Percentiles rank a stretch among this genome's conserved stretches.
Evolutionary conservation across 192 early-diverging fungal genomes (phyloP).

Genomic region (Globomyces pollinis-pini): DNA sequence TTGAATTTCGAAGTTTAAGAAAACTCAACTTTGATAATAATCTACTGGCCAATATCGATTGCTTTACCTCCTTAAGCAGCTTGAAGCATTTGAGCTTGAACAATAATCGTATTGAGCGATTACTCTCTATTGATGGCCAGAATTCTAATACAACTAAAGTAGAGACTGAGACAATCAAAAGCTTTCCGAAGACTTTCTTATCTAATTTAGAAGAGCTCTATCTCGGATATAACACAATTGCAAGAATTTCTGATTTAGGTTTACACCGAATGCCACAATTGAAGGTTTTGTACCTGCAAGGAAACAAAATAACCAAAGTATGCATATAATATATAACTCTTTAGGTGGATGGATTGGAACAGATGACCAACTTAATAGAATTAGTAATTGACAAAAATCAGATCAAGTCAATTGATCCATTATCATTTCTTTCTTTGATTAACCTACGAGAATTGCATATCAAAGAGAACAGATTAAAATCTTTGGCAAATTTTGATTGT

Average conservation of each 20-base stretch:
- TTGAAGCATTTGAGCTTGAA: slow-evolving; percentile 42
- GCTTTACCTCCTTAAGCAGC: slow-evolving; percentile 31
- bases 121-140: slow-evolving; percentile 30
- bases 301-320: slow-evolving; percentile 49
- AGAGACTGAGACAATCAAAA: not conserved
- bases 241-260: slow-evolving; percentile 44
- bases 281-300: slow-evolving; percentile 42
- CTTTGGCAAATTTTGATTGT: slow-evolving; percentile 47
- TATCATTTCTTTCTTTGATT: slow-evolving; percentile 41
- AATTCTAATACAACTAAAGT: not conserved
- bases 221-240: slow-evolving; percentile 45
- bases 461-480: slow-evolving; percentile 52
- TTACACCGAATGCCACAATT: slow-evolving; percentile 39
- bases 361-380: slow-evolving; percentile 44
- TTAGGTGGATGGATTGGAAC: slow-evolving; percentile 52
- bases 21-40: slow-evolving; percentile 55
- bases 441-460: slow-evolving; percentile 51
- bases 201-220: slow-evolving; percentile 49
- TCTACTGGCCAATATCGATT: slow-evolving; percentile 41
- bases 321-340: slow-evolving; percentile 13
- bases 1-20: slow-evolving; percentile 45
- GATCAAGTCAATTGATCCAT: slow-evolving; percentile 46
- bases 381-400: slow-evolving; percentile 56
- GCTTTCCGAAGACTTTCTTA: slow-evolving; percentile 18
- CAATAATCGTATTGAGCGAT: slow-evolving; percentile 44